Evolutionary conservation across 2,329 filamentous ascomycete species (phyloP), one percentile per base, ranked within the genome.

Genomic region (Fusarium sp.): DNA sequence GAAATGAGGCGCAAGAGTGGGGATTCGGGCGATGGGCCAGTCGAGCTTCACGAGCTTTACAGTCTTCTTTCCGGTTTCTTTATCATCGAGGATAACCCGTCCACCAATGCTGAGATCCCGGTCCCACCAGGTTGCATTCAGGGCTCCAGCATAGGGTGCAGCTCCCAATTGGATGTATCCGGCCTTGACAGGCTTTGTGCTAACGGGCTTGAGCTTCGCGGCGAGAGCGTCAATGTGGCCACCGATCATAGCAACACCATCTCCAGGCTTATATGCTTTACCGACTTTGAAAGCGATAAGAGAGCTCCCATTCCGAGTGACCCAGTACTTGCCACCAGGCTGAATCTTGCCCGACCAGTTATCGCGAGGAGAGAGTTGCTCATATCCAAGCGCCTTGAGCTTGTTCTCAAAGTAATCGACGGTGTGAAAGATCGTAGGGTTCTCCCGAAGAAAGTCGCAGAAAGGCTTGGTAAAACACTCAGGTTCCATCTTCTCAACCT

Each of bases 61-160:
- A 28, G 88, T 86, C 39, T 97, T 94, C 87, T 95, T 97, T 74
- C 92, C 92, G 6, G 90, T 89, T 53, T 86, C 83, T 9, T 87
- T 80, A 75, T 97, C 91, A 72, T 91, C 93, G 50, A 98, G 91
- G 54, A 98, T 86, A 8, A 98, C 95, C 48, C 95, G 88, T 42
- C 96, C 96, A 72, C 95, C 96, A 76, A 98, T 93, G 73, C 93
- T 92, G 57, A 99, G 88, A 81, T 99, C 96, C 41, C 96, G 90
- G 82, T 98, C 96, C 95, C 95, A 98, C 96, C 96, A 98, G 2
- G 96, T 98, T 71, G 87, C 86, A 80, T 95, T 96, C 70, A 98
- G 84, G 4, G 87, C 95, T 56, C 96, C 95, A 15, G 95, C 95
- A 80, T 98, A 99, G 2, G 93, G 96, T 6, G 96, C 95, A 59